These are phyloP conservation scores for Pythium phragmitis DNA, from an alignment of 352 stramenopile genomes.

Conservation along the genomic window DNA sequence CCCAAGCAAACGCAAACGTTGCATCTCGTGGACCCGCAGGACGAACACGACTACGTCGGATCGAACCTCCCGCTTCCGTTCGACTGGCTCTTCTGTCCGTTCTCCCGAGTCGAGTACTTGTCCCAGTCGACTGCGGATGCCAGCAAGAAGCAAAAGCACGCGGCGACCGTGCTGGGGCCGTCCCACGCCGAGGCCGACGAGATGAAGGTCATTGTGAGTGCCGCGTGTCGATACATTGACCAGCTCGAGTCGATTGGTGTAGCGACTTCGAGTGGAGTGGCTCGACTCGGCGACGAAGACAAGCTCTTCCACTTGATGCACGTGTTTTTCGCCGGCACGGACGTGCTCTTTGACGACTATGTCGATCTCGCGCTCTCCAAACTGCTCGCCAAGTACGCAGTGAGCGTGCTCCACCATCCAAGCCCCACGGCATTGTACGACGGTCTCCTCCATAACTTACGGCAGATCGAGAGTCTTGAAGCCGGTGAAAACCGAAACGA, in stretches of 20 bases:
- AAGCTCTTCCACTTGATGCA: slow-evolving; percentile 77
- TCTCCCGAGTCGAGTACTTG: slow-evolving; percentile 65
- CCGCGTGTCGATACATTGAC: slow-evolving; percentile 62
- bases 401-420: slow-evolving; percentile 8
- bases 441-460: slow-evolving; percentile 49
- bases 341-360: slow-evolving; percentile 70
- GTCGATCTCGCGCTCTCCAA: slow-evolving; percentile 52
- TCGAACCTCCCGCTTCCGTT: slow-evolving; percentile 61
- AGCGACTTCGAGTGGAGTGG: slow-evolving; percentile 20
- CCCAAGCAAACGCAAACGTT: slow-evolving; percentile 43
- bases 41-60: slow-evolving; percentile 47
- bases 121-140: slow-evolving; percentile 23
- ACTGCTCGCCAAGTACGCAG: slow-evolving; percentile 47
- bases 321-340: slow-evolving; percentile 67
- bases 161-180: slow-evolving; percentile 22
- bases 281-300: slow-evolving; percentile 45
- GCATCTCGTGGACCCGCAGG: slow-evolving; percentile 57
- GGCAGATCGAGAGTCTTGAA: slow-evolving; percentile 44
- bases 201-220: slow-evolving; percentile 73
- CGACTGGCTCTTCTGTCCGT: slow-evolving; percentile 70
- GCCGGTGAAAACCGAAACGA: slow-evolving; percentile 14
- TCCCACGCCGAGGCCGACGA: slow-evolving; percentile 56
- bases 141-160: slow-evolving; percentile 16
- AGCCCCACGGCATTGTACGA: slow-evolving; percentile 38
- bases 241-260: slow-evolving; percentile 39